Evolutionary conservation across 176 grass and related monocot genomes (phyloP).

Genomic region (Carex myosuroides): DNA sequence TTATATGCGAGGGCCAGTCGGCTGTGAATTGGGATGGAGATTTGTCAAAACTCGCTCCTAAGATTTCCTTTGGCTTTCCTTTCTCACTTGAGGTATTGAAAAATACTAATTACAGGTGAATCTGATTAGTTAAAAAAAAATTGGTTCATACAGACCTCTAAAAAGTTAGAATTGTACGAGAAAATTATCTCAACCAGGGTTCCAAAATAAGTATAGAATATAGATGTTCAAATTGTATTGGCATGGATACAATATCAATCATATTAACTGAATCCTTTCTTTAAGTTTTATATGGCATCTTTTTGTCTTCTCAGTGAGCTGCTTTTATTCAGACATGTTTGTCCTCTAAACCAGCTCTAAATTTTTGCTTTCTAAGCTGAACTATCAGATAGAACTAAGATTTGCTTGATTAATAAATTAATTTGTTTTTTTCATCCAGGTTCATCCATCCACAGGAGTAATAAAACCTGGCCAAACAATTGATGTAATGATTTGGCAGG

Average conservation of each 20-base stretch:
- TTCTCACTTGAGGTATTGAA: conserved; percentile 79
- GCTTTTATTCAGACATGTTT: neutral
- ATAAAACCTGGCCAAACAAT: conserved; percentile 66
- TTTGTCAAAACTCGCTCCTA: conserved; percentile 48
- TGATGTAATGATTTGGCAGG: conserved; percentile 74
- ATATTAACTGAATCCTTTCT: neutral
- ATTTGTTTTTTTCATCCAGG: conserved; percentile 35
- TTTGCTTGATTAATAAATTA: neutral
- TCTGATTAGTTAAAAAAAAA: neutral
- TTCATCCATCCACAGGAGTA: conserved; percentile 58
- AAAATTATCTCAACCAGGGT: neutral
- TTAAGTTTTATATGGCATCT: neutral
- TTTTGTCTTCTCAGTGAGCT: neutral
- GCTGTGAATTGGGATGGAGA: conserved; percentile 48
- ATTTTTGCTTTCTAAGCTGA: neutral
- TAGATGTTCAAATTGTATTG: neutral
- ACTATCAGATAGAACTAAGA: neutral
- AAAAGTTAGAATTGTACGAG: neutral
- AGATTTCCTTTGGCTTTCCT: conserved; percentile 81
- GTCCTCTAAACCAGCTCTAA: neutral
- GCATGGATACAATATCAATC: neutral
- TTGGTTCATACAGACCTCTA: neutral
- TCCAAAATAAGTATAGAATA: neutral
- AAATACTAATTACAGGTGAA: neutral
- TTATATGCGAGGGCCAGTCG: conserved; percentile 67